These are phyloP conservation scores for Linum trigynum DNA, from an alignment of 345 rosid species.

Conservation along the genomic window DNA sequence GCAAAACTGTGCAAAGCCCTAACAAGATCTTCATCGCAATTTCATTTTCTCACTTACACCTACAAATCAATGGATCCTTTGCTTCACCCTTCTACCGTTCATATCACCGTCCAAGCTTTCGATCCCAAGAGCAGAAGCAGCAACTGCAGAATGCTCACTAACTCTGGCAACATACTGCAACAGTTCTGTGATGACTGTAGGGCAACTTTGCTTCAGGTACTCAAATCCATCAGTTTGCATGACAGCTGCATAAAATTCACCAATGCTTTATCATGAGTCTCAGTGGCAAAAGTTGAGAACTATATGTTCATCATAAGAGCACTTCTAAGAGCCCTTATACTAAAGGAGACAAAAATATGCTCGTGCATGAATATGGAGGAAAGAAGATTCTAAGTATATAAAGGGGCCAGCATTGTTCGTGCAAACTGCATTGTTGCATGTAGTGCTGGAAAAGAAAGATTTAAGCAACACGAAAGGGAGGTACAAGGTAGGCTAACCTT, in stretches of 20 bases:
- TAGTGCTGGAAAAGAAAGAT: background rate
- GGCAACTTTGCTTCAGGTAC: conserved; percentile 26
- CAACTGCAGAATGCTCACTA: conserved; percentile 44
- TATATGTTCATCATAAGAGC: too few relatives aligned
- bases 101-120: conserved; percentile 45
- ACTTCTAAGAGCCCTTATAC: too few relatives aligned
- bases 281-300: background rate
- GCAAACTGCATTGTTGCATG: background rate
- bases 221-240: conserved; percentile 21
- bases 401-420: too few relatives aligned
- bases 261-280: background rate
- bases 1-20: background rate
- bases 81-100: conserved; percentile 68
- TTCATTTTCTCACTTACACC: background rate
- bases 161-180: conserved; percentile 36
- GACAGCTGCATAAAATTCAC: conserved; percentile 12
- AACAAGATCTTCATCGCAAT: background rate
- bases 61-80: conserved; percentile 40
- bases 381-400: too few relatives aligned
- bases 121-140: conserved; percentile 35
- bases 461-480: background rate
- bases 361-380: too few relatives aligned
- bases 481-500: conserved; percentile 13
- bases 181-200: conserved; percentile 22
- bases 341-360: too few relatives aligned